A percentile compares a stretch with the other conserved stretches of the same genome.
These are phyloP conservation scores for Sideroxylon spinosum DNA, from an alignment of 179 eudicot genomes.

Conservation along the genomic window DNA sequence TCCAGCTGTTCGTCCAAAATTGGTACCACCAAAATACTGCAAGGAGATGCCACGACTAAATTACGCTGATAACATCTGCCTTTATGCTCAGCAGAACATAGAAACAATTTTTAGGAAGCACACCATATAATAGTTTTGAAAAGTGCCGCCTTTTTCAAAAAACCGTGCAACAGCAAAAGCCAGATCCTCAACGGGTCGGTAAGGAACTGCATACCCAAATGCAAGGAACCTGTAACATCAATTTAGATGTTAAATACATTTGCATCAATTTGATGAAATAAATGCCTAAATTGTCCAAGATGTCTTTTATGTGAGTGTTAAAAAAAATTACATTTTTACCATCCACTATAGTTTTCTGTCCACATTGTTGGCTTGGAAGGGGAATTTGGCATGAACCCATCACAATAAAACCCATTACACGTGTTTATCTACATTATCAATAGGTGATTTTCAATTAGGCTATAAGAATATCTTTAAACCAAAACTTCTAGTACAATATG, in stretches of 20 bases:
- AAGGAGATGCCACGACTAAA: not conserved
- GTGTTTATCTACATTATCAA: constrained; percentile 48
- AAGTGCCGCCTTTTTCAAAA: constrained; percentile 53
- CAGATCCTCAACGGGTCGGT: constrained; percentile 54
- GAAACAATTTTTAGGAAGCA: not conserved
- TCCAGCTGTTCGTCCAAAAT: constrained; percentile 62
- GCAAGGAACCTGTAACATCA: constrained; percentile 44
- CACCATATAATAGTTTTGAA: constrained; percentile 64
- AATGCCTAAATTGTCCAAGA: not conserved
- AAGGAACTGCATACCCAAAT: constrained; percentile 51
- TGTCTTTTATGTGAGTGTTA: not conserved
- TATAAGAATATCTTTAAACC: not conserved
- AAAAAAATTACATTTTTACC: too few species aligned
- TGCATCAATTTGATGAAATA: not conserved
- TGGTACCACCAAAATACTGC: constrained; percentile 72
- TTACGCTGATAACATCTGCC: not conserved
- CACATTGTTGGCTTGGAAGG: constrained; percentile 59
- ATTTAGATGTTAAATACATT: not conserved
- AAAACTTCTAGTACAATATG: too few species aligned
- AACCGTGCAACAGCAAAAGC: constrained; percentile 70
- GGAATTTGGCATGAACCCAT: constrained; percentile 47
- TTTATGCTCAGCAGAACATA: not conserved
- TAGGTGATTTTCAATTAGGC: not conserved
- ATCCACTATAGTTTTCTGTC: constrained; percentile 71
- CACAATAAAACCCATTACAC: constrained; percentile 71